Base-by-base conservation (phyloP, 345 rosid genomes). In the Rhizophora mangle region DNA sequence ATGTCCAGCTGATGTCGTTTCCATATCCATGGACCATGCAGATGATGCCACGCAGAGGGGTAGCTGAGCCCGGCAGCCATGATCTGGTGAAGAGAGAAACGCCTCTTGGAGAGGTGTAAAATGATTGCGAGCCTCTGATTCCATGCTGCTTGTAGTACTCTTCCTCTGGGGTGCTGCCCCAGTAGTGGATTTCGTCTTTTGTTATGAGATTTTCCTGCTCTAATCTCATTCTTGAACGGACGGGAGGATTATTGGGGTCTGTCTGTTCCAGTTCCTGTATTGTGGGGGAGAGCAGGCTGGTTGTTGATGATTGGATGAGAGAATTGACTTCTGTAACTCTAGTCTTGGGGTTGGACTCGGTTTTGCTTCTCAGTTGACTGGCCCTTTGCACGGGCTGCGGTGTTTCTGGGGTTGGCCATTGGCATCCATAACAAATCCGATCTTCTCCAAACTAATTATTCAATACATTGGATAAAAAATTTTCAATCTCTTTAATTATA, bases 21-120 rank as follows among this genome's bases (percentile, higher is more conserved):
- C 91, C 91, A 55, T 88, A 93, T 62, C 97, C 96, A 60, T 93
- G 98, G 70, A 93, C 85, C 88, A 87, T 88, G 63, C 78, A 85
- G 85, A 91, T 69, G 80, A 85, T 32, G 58, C 82, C 96, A 61
- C 89, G 88, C 10, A 90, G 87, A 7, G 88, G 85, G 63, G 55
- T 20, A 27, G 74, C 27, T 15, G 79, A 53, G 51, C 60, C 26
- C 10, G 98, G 95, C 3, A 82, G 82, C 97, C 97, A 89, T 55
- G 94, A 85, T 53, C 91, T 85, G 67, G 92, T 80, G 88, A 88
- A 91, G 70, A 86, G 91, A 11, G 77, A 59, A 67, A 90, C 76
- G 24, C 98, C 96, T 62, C 96, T 85, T 15, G 96, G 92, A n/a
- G 93, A 87, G 19, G 80, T 89, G 92, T 75, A 85, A 79, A 73